Evolutionary conservation across 2,329 filamentous ascomycete genomes (phyloP).

Genomic region (Xylariaceae sp.): DNA sequence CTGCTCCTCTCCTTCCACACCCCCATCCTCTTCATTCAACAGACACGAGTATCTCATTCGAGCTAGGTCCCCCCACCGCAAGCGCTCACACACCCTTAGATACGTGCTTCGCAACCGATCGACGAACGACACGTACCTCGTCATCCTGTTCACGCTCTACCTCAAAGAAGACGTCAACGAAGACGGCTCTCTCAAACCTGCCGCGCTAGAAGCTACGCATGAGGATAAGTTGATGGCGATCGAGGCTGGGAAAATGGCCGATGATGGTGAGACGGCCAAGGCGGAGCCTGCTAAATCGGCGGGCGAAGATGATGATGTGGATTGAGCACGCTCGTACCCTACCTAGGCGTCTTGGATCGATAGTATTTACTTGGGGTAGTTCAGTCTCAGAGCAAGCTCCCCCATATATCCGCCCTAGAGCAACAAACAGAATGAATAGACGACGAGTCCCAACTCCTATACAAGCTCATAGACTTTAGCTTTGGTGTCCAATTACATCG

Average conservation of each 20-base stretch:
- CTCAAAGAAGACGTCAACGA: slow-evolving; percentile 64
- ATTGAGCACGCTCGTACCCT: slow-evolving; percentile 1
- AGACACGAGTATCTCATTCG: slow-evolving; percentile 24
- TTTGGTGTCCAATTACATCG: no score
- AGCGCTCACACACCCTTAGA: slow-evolving; percentile 80
- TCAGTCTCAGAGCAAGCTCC: no score
- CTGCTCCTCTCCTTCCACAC: slow-evolving; percentile 5
- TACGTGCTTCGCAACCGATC: slow-evolving; percentile 84
- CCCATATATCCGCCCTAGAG: no score
- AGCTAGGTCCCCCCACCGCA: slow-evolving; percentile 32
- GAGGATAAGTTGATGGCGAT: slow-evolving; percentile 28
- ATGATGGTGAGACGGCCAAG: slow-evolving; percentile 6
- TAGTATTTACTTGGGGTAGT: no score
- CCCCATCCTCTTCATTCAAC: slow-evolving; percentile 9
- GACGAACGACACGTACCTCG: slow-evolving; percentile 74
- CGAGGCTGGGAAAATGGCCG: slow-evolving; percentile 24
- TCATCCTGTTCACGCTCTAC: slow-evolving; percentile 76
- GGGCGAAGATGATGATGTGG: slow-evolving; percentile 10
- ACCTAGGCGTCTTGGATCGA: no score
- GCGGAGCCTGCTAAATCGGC: slow-evolving; percentile 6
- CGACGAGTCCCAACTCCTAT: no score
- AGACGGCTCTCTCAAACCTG: slow-evolving; percentile 51
- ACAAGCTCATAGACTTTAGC: no score
- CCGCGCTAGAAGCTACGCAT: slow-evolving; percentile 31
- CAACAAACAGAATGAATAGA: no score